phyloP scores from a whole-genome alignment of 495 filamentous ascomycete genomes.

The Podospora pseudoanserina region DNA sequence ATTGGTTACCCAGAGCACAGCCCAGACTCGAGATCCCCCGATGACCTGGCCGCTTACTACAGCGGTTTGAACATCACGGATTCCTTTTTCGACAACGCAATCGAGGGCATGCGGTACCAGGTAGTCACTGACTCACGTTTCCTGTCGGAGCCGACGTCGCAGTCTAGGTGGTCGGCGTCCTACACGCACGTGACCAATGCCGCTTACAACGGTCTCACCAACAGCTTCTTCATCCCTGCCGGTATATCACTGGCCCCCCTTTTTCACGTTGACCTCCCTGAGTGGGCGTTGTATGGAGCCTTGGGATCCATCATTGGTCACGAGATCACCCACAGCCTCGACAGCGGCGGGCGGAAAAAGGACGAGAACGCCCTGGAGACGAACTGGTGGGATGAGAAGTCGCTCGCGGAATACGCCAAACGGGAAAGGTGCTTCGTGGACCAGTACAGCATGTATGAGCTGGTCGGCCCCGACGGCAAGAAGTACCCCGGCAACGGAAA shows the following conservation, averaged over 20 bases:
- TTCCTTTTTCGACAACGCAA: constrained; percentile 58
- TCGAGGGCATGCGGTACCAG: constrained; percentile 46
- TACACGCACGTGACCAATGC: constrained; percentile 54
- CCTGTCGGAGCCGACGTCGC: constrained; percentile 58
- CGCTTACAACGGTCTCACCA: constrained; percentile 61
- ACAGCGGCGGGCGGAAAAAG: constrained; percentile 64
- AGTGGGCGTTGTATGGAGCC: constrained; percentile 66
- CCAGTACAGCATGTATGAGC: constrained; percentile 63
- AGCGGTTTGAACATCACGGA: constrained; percentile 49
- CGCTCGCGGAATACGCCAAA: constrained; percentile 52
- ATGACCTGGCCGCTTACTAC: constrained; percentile 58
- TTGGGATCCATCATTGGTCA: constrained; percentile 45
- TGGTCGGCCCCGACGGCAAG: constrained; percentile 52
- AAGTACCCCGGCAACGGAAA: constrained; percentile 62
- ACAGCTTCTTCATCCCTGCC: constrained; percentile 69
- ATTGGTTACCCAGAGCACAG: constrained; percentile 58
- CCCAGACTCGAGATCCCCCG: constrained; percentile 59
- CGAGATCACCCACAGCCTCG: constrained; percentile 73
- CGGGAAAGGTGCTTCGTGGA: constrained; percentile 67
- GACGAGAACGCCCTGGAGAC: constrained; percentile 64
- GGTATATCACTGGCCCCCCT: constrained; percentile 68
- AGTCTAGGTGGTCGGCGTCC: constrained; percentile 61
- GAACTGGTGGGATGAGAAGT: constrained; percentile 68
- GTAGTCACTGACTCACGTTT: constrained; percentile 49
- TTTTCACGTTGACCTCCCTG: constrained; percentile 61